Evolutionary conservation across 177 flowering plant species (phyloP), one percentile per base, ranked within the genome.

Genomic region (Vitis hybrid): DNA sequence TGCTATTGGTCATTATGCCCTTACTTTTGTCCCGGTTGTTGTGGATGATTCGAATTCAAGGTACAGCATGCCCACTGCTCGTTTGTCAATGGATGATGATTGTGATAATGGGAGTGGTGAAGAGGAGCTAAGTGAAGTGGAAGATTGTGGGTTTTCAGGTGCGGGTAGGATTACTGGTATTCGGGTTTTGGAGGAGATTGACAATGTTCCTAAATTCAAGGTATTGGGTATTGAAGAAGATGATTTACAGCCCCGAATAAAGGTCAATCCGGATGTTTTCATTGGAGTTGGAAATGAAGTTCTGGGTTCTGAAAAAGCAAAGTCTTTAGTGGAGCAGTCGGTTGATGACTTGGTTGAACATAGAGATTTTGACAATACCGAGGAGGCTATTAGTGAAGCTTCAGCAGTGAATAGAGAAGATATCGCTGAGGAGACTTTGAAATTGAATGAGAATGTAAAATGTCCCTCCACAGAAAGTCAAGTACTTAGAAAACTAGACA

Each of bases 61-160:
- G 7, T 13, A 3, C 9, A 57, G 52, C 17, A 69, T 48, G 65
- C 77, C 81, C 12, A 64, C 64, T 52, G 78, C 81, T 2, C 67
- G 52, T 46, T 58, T 78, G 59, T 70, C 77, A 1, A 52, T 64
- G 72, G 81, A 78, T 12, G 74, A 62, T 63, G 80, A 74, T 58
- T 66, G 32, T 21, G 71, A 71, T 54, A 70, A 64, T n/a, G 18
- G 51, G 30, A 11, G 54, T 40, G 54, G 57, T 56, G 67, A 60
- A 9, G 80, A 70, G 15, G 76, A 64, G 11, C 10, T n/a, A 32
- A 52, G 70, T 68, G 75, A 65, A 48, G 70, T 55, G 64, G 70
- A 64, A 65, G 60, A 59, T 35, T 13, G 50, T 12, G 57, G 64
- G 27, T 50, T 49, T 62, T 46, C 48, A 54, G 5, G 11, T 18